phyloP scores from a whole-genome alignment of 352 stramenopile species.

The Phytophthora citricola region DNA sequence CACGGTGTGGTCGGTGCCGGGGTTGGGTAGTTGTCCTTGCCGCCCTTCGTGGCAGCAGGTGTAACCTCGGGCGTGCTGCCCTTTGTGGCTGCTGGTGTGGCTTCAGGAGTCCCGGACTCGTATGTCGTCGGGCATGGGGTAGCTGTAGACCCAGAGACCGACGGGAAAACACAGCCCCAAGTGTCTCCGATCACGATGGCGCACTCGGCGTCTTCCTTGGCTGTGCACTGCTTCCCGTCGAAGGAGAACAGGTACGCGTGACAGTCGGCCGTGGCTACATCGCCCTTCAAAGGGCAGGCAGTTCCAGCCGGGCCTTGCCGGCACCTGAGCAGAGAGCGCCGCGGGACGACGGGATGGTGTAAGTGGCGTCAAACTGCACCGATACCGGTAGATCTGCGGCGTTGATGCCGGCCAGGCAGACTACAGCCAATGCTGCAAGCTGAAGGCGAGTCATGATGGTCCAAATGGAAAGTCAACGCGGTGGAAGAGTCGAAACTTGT shows the following conservation, averaged over 20 bases:
- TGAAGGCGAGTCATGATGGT: background rate
- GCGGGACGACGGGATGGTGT: background rate
- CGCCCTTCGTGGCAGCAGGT: background rate
- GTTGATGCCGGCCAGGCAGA: background rate
- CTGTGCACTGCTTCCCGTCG: background rate
- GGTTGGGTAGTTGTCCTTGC: conserved; percentile 1
- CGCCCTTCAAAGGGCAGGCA: background rate
- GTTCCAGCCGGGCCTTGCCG: background rate
- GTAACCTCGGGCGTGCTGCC: background rate
- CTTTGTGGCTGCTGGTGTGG: background rate
- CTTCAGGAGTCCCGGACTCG: background rate
- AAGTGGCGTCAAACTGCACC: background rate
- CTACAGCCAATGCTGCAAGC: background rate
- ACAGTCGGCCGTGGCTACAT: background rate
- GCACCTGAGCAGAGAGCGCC: background rate
- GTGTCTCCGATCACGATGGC: background rate
- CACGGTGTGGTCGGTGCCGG: background rate
- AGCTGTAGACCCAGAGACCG: background rate
- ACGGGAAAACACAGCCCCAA: background rate
- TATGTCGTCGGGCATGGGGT: background rate
- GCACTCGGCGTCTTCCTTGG: conserved; percentile 1
- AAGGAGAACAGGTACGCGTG: background rate
- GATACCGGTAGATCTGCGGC: background rate
- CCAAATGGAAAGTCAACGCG: background rate
- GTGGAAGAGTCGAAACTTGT: background rate